A percentile compares a stretch with the other conserved stretches of the same genome.
These are phyloP conservation scores for Coelastrella sp. DNA, from an alignment of 139 green algal species.

Conservation along the genomic window DNA sequence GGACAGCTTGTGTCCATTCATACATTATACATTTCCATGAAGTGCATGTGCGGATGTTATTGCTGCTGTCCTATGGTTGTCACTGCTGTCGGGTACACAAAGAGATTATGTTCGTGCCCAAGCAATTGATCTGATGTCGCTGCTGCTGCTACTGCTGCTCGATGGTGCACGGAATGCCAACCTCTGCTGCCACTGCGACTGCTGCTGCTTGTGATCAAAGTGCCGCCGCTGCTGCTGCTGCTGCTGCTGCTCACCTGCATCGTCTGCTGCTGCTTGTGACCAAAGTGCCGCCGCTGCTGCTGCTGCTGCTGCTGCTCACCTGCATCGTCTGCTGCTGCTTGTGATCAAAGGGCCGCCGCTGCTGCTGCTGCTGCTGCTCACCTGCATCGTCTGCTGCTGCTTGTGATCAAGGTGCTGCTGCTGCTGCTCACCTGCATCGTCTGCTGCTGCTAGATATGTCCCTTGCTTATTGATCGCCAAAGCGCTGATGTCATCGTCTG, in stretches of 20 bases:
- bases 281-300: background rate
- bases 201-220: background rate
- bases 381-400: no score
- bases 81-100: no score
- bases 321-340: no score
- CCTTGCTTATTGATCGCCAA: background rate
- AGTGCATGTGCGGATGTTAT: no score
- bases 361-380: conserved; percentile 3
- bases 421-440: conserved; percentile 1
- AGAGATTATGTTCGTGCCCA: no score
- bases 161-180: background rate
- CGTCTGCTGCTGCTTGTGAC: background rate
- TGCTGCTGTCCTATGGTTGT: no score
- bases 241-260: background rate
- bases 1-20: no score
- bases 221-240: background rate
- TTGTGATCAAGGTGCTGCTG: background rate
- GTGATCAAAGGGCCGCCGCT: background rate
- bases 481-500: conserved; percentile 26
- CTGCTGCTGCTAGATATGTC: background rate
- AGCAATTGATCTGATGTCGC: no score
- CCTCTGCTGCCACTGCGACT: background rate
- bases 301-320: conserved; percentile 18
- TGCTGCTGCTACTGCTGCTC: no score
- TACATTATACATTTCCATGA: no score